These are phyloP conservation scores for Pythium aquatile DNA, from an alignment of 352 stramenopile species.

Conservation along the genomic window DNA sequence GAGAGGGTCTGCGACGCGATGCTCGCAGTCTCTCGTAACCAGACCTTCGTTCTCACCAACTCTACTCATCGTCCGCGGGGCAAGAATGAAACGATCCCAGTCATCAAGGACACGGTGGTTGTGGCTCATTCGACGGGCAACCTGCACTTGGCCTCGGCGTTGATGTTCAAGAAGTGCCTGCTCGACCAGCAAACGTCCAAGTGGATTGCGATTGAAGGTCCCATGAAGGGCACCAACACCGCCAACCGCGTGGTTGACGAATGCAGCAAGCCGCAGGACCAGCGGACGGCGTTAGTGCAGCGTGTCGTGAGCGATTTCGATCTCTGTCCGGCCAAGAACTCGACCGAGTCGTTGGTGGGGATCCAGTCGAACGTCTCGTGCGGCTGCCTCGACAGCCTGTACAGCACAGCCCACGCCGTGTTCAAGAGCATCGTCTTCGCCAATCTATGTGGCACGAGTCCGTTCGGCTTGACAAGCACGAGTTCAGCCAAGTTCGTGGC, in stretches of 20 bases:
- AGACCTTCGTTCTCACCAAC: conserved; percentile 21
- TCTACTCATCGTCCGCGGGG: not conserved
- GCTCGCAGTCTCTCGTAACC: conserved; percentile 13
- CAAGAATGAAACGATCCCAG: not conserved
- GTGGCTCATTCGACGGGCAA: conserved; percentile 45
- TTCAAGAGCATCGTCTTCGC: conserved; percentile 26
- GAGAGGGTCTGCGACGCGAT: conserved; percentile 27
- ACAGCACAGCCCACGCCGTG: conserved; percentile 13
- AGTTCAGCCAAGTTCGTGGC: conserved; percentile 24
- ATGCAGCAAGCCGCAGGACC: conserved; percentile 17
- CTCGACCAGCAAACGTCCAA: conserved; percentile 30
- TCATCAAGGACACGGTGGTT: conserved; percentile 29
- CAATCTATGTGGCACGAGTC: conserved; percentile 38
- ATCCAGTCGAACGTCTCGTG: conserved; percentile 10
- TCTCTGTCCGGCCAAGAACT: conserved; percentile 29
- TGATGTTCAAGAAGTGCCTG: conserved; percentile 30
- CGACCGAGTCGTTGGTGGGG: conserved; percentile 30
- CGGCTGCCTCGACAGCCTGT: conserved; percentile 28
- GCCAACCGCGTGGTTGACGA: conserved; percentile 26
- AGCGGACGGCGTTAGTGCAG: conserved; percentile 12
- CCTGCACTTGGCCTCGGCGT: conserved; percentile 31
- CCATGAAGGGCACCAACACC: conserved; percentile 29
- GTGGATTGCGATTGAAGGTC: conserved; percentile 42
- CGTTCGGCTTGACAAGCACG: conserved; percentile 27
- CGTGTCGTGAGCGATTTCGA: conserved; percentile 23